A percentile compares a stretch with the other conserved stretches of the same genome.
Conservation (phyloP, 495 filamentous ascomycete genomes). For the Letharia lupina region DNA sequence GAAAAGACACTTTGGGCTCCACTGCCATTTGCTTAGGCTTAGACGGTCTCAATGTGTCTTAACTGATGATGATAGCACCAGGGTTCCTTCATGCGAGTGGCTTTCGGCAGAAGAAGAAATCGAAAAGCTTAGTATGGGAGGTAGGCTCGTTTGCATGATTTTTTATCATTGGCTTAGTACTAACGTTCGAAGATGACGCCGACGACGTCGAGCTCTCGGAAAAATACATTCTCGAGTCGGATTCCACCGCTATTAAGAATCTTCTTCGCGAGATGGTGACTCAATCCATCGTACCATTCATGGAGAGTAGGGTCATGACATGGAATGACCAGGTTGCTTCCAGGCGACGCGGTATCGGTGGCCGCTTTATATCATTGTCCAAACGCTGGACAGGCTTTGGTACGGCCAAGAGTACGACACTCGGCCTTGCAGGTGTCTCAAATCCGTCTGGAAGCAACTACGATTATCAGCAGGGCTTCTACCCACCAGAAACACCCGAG, state of each 20-base stretch:
- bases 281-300: slow-evolving; percentile 84
- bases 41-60: slow-evolving; percentile 77
- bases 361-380: slow-evolving; percentile 84
- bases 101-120: slow-evolving; percentile 80
- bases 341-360: slow-evolving; percentile 71
- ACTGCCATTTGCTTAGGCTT: slow-evolving; percentile 84
- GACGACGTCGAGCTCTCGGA: slow-evolving; percentile 63
- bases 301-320: slow-evolving; percentile 80
- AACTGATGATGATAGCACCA: slow-evolving; percentile 85
- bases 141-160: slow-evolving; percentile 31
- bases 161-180: slow-evolving; percentile 21
- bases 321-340: slow-evolving; percentile 99
- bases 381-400: slow-evolving; percentile 81
- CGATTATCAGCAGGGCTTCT: slow-evolving; percentile 66
- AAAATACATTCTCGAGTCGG: slow-evolving; percentile 82
- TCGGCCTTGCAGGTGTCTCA: slow-evolving; percentile 35
- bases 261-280: slow-evolving; percentile 89
- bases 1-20: slow-evolving; percentile 92
- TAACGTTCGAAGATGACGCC: slow-evolving; percentile 12
- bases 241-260: slow-evolving; percentile 73
- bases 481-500: slow-evolving; percentile 74
- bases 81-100: slow-evolving; percentile 77
- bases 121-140: slow-evolving; percentile 54
- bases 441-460: slow-evolving; percentile 55
- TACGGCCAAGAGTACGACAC: slow-evolving; percentile 35